phyloP scores from a whole-genome alignment of 305 asterid species.

The Solanum hybrid region DNA sequence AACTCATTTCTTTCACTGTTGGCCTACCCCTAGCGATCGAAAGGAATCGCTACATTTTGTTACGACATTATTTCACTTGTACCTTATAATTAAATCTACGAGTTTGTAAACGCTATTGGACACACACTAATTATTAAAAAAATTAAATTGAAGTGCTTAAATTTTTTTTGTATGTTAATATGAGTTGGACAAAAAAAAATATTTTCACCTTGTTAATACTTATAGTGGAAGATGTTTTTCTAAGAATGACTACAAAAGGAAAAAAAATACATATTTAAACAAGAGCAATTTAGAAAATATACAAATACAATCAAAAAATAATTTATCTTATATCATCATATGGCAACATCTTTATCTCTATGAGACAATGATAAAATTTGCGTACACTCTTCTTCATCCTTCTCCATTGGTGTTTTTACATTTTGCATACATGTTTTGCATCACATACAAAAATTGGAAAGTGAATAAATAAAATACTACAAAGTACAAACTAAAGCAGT shows the following conservation, averaged over 20 bases:
- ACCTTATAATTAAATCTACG: neutral
- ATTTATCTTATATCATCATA: neutral
- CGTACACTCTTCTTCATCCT: neutral
- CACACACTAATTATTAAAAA: neutral
- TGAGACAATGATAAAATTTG: neutral
- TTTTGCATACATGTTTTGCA: neutral
- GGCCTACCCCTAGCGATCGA: neutral
- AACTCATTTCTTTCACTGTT: neutral
- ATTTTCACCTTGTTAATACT: neutral
- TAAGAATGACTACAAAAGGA: neutral
- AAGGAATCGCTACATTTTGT: neutral
- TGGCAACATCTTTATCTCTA: neutral
- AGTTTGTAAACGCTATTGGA: neutral
- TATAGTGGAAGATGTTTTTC: neutral
- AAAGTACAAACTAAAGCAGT: neutral
- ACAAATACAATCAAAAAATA: neutral
- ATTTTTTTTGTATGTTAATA: neutral
- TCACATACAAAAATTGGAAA: neutral
- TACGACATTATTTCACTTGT: neutral
- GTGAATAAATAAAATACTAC: neutral
- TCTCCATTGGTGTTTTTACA: neutral
- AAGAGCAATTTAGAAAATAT: neutral
- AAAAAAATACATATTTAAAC: neutral
- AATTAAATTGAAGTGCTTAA: neutral
- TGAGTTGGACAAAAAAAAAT: neutral